Evolutionary conservation across 768 basidiomycete genomes (phyloP).

Genomic region (Punctularia strigosozonata): DNA sequence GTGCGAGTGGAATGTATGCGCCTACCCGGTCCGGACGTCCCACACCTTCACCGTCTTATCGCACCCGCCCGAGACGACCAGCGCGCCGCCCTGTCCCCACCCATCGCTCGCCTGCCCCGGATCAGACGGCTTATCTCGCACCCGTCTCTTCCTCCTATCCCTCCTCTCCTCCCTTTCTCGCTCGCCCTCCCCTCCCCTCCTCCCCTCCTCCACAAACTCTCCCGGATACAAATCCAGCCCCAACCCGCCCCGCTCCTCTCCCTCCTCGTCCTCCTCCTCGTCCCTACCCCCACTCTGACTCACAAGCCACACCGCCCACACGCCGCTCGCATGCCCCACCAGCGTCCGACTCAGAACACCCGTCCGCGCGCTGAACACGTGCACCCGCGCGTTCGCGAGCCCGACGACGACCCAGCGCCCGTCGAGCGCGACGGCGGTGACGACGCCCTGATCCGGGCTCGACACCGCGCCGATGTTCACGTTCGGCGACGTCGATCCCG

Average conservation of each 20-base stretch:
- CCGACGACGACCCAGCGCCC: slow-evolving; percentile 78
- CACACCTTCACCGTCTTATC: slow-evolving; percentile 88
- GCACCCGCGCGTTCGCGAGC: slow-evolving; percentile 75
- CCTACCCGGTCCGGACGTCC: slow-evolving; percentile 80
- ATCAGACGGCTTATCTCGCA: slow-evolving; percentile 24
- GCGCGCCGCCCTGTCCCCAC: slow-evolving; percentile 77
- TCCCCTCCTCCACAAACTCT: background rate
- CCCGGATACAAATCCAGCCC: slow-evolving; percentile 26
- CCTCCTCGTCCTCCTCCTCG: slow-evolving; percentile 1
- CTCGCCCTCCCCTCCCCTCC: slow-evolving; percentile 5
- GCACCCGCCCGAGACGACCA: slow-evolving; percentile 88
- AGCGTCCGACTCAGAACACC: slow-evolving; percentile 72
- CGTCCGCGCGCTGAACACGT: slow-evolving; percentile 71
- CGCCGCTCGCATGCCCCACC: slow-evolving; percentile 78
- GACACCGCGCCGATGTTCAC: no score
- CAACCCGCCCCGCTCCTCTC: background rate
- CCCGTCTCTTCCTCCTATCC: slow-evolving; percentile 5
- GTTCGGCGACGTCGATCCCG: no score
- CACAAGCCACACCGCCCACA: slow-evolving; percentile 58
- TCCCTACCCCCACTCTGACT: slow-evolving; percentile 4
- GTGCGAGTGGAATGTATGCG: no score
- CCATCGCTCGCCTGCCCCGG: slow-evolving; percentile 63
- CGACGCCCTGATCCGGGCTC: slow-evolving; percentile 46
- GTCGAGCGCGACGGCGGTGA: slow-evolving; percentile 83
- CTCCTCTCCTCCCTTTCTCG: background rate